Evolutionary conservation across 306 rosid genomes (phyloP).

Genomic region (Trifolium dubium): DNA sequence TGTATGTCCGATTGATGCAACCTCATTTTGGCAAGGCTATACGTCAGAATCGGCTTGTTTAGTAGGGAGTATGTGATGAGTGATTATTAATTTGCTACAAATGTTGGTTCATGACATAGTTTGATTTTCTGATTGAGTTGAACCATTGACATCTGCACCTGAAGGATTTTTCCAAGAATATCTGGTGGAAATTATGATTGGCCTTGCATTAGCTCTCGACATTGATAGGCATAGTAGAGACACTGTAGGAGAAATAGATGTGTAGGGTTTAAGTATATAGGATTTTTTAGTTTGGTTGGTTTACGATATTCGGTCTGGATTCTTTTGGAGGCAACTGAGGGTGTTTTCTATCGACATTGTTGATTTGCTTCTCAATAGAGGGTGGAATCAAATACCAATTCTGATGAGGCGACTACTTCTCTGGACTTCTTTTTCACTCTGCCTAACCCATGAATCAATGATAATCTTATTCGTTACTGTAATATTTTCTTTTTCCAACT

Average conservation of each 20-base stretch:
- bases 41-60: conserved; percentile 88
- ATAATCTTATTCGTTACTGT: conserved; percentile 54
- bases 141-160: conserved; percentile 42
- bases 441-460: conserved; percentile 47
- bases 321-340: conserved; percentile 77
- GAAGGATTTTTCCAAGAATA: conserved; percentile 44
- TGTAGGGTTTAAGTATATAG: conserved; percentile 67
- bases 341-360: conserved; percentile 61
- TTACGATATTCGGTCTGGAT: conserved; percentile 60
- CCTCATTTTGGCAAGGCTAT: conserved; percentile 96
- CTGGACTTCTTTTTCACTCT: conserved; percentile 51
- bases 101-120: conserved; percentile 45
- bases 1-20: conserved; percentile 94
- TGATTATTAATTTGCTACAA: conserved; percentile 29
- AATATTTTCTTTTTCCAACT: conserved; percentile 47
- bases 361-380: conserved; percentile 63
- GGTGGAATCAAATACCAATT: conserved; percentile 59
- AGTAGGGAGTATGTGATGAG: conserved; percentile 44
- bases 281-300: conserved; percentile 64
- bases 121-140: conserved; percentile 49
- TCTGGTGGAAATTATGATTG: conserved; percentile 42
- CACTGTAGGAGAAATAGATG: conserved; percentile 55
- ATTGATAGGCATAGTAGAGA: conserved; percentile 56
- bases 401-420: conserved; percentile 53
- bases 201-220: conserved; percentile 43